Conservation (phyloP, 139 green algal species). For the Chlamydomonas schloesseri region DNA sequence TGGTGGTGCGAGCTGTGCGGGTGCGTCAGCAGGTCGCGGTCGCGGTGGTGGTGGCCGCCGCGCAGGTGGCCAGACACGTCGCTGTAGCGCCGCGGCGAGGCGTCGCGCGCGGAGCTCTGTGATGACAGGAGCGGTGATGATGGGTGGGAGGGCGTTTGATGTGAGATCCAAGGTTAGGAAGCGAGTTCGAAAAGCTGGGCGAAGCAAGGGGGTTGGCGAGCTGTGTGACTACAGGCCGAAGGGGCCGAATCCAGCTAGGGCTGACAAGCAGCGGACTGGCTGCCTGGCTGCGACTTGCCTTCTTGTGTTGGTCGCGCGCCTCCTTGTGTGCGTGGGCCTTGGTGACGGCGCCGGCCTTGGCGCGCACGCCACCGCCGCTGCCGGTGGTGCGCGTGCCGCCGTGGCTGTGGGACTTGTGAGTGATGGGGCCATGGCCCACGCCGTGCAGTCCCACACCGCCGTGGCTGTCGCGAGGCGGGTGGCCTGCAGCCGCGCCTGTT, state of each 20-base stretch:
- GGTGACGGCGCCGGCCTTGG: background rate
- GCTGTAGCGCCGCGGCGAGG: slow-evolving; percentile 27
- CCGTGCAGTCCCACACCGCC: no score
- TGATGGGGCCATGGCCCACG: background rate
- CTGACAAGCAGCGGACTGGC: no score
- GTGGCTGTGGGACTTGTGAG: slow-evolving; percentile 14
- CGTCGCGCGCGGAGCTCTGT: background rate
- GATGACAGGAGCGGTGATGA: background rate
- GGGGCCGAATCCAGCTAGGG: no score
- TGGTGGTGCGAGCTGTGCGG: background rate
- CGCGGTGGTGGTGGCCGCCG: slow-evolving; percentile 2
- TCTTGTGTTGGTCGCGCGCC: slow-evolving; percentile 20
- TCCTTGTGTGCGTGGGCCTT: slow-evolving; percentile 29
- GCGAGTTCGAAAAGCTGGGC: no score
- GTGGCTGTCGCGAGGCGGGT: background rate
- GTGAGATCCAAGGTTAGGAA: no score
- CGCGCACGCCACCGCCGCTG: slow-evolving; percentile 12
- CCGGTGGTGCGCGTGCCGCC: slow-evolving; percentile 21
- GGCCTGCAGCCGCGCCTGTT: background rate
- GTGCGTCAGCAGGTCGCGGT: background rate
- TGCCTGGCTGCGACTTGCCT: no score
- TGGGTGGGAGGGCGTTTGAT: no score
- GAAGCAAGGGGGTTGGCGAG: no score
- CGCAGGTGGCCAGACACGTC: slow-evolving; percentile 18
- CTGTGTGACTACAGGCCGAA: no score